Evolutionary conservation across 441 rosid genomes (phyloP), one percentile per base, ranked within the genome.

Genomic region (Eutrema salsugineum): DNA sequence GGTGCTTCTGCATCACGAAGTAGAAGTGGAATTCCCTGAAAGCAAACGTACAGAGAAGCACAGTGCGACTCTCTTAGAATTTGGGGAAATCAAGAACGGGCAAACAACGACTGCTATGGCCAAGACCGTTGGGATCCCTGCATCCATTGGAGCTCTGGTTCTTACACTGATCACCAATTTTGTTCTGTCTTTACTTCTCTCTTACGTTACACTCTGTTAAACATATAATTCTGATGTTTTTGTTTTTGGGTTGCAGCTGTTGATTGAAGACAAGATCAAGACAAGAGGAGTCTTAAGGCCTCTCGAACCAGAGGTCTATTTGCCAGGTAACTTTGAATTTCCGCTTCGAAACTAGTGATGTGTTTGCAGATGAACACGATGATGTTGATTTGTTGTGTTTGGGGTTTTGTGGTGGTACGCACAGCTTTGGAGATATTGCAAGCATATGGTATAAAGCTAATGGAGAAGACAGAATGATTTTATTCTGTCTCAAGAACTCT

Each of bases 61-160:
- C 65, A 75, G 58, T 30, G 96, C 90, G 10, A 94, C 97, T 55
- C 77, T 94, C 38, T 67, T 94, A 75, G 96, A 94, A 80, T 91
- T 90, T 27, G 99, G 97, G 65, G 86, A 75, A 46, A 74, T 51
- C 14, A 77, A 78, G 74, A 78, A 91, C 27, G 96, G 94, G 11
- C 83, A 80, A 78, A 83, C 74, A 58, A 82, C 83, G 11, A 82
- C 94, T 12, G 91, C 99, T 55, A 94, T 94, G 99, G 91, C 97
- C 51, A 83, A 88, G 46, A 90, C 99, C 0, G 99, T 94, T 2
- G 99, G 99, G 56, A 78, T 91, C 70, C 91, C 97, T 0, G 97
- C 85, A 27, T 97, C 96, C 51, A 85, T 87, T 72, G 97, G 93
- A 76, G 96, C 94, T 78, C 79, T 91, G 97, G 99, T 89, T 84